Percentiles rank a stretch among this genome's conserved stretches.
phyloP scores from a whole-genome alignment of 768 basidiomycete genomes.

The Clathrus columnatus region DNA sequence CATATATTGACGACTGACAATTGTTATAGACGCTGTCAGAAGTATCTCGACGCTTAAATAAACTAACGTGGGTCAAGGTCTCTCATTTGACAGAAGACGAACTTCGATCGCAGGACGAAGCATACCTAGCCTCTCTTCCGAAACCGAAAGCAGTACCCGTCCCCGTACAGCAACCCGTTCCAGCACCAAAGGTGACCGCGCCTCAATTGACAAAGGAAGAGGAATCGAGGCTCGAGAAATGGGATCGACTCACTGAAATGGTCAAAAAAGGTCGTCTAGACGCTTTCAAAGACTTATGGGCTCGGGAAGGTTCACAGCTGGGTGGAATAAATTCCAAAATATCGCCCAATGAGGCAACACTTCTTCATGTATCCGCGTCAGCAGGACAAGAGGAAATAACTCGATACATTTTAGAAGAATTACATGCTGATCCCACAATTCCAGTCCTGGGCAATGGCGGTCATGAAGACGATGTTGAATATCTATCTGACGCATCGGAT shows the following conservation, averaged over 20 bases:
- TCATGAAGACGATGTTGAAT: conserved; percentile 17
- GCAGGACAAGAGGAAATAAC: conserved; percentile 69
- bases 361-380: conserved; percentile 70
- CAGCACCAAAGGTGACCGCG: conserved; percentile 36
- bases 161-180: conserved; percentile 26
- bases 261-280: conserved; percentile 77
- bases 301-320: conserved; percentile 51
- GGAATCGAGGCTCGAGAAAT: conserved; percentile 68
- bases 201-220: conserved; percentile 74
- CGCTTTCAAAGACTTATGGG: conserved; percentile 70
- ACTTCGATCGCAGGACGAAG: conserved; percentile 79
- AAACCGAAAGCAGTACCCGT: conserved; percentile 56
- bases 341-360: conserved; percentile 53
- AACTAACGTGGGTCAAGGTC: conserved; percentile 76
- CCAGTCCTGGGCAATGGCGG: conserved; percentile 33
- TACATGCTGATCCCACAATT: conserved; percentile 73
- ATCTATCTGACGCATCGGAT: conserved; percentile 24
- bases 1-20: neutral
- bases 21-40: conserved; percentile 78
- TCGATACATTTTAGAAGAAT: conserved; percentile 70
- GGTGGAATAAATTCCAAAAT: conserved; percentile 54
- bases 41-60: conserved; percentile 74
- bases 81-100: conserved; percentile 82
- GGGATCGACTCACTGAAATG: conserved; percentile 86
- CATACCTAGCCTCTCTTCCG: conserved; percentile 80